These are phyloP conservation scores for Omphalotus olearius DNA, from an alignment of 1,284 basidiomycete genomes.

Conservation along the genomic window DNA sequence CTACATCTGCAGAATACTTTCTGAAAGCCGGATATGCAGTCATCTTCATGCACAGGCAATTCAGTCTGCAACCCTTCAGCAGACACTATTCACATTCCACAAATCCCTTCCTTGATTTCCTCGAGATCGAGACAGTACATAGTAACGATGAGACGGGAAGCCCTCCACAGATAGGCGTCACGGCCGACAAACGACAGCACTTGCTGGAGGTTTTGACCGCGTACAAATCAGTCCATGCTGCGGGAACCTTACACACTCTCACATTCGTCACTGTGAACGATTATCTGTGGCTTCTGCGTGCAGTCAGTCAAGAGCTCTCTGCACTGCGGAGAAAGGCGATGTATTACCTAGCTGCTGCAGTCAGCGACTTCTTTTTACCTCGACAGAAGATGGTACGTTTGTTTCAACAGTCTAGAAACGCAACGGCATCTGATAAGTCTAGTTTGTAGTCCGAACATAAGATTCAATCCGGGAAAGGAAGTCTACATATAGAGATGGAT, in stretches of 20 bases:
- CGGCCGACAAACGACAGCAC: slow-evolving; percentile 54
- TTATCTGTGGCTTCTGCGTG: slow-evolving; percentile 90
- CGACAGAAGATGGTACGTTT: slow-evolving; percentile 77
- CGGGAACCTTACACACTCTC: slow-evolving; percentile 77
- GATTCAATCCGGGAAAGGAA: slow-evolving; percentile 95
- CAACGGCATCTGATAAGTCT: not conserved
- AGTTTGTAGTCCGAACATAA: slow-evolving; percentile 85
- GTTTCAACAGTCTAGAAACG: not conserved
- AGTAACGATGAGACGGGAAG: slow-evolving; percentile 17
- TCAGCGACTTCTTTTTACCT: slow-evolving; percentile 97
- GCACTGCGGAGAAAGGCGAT: slow-evolving; percentile 71
- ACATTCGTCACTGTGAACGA: slow-evolving; percentile 96
- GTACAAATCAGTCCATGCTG: slow-evolving; percentile 78
- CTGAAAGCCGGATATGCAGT: slow-evolving; percentile 92
- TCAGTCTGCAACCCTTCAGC: slow-evolving; percentile 95
- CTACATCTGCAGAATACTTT: slow-evolving; percentile 98
- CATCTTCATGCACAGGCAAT: slow-evolving; percentile 97
- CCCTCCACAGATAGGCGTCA: slow-evolving; percentile 58
- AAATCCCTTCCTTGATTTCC: slow-evolving; percentile 94
- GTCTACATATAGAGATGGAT: slow-evolving; percentile 94
- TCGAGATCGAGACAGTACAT: slow-evolving; percentile 61
- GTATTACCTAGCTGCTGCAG: slow-evolving; percentile 97
- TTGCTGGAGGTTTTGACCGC: slow-evolving; percentile 74
- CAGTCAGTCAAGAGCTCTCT: slow-evolving; percentile 71
- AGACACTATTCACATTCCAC: slow-evolving; percentile 97